Conservation (phyloP, 768 basidiomycete species). For the Hemileccinum impolitum region DNA sequence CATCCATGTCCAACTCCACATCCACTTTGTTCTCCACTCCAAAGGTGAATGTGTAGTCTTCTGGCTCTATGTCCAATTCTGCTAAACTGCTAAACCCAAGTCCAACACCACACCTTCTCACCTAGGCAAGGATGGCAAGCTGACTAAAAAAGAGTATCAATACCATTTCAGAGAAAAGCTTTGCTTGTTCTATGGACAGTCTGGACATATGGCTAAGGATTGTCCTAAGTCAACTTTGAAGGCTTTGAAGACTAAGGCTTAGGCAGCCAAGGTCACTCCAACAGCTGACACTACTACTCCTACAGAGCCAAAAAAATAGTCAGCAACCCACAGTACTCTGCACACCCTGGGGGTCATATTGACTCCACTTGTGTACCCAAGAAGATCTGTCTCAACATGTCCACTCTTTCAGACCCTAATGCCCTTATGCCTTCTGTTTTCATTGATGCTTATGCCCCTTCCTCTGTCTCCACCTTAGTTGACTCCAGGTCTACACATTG, state of each 20-base stretch:
- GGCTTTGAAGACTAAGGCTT: not conserved
- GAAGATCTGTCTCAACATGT: slow-evolving; percentile 5
- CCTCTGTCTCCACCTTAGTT: not conserved
- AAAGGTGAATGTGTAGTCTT: too few relatives aligned
- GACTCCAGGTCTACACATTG: not conserved
- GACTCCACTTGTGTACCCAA: not conserved
- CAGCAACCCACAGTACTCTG: not conserved
- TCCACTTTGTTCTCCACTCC: too few relatives aligned
- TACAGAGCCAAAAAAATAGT: slow-evolving; percentile 8
- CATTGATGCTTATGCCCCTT: not conserved
- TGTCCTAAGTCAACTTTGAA: too few relatives aligned
- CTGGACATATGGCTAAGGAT: too few relatives aligned
- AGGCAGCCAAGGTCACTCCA: not conserved
- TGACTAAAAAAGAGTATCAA: not conserved
- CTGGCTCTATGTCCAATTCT: not conserved
- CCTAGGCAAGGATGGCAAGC: too few relatives aligned
- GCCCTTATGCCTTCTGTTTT: not conserved
- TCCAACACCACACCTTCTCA: too few relatives aligned
- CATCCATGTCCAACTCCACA: too few relatives aligned
- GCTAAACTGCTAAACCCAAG: too few relatives aligned
- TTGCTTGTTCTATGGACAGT: not conserved
- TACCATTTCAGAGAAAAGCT: not conserved
- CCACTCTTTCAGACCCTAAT: too few relatives aligned
- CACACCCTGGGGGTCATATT: not conserved
- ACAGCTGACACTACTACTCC: not conserved